Conservation (phyloP, 345 rosid genomes). For the Combretum micranthum region DNA sequence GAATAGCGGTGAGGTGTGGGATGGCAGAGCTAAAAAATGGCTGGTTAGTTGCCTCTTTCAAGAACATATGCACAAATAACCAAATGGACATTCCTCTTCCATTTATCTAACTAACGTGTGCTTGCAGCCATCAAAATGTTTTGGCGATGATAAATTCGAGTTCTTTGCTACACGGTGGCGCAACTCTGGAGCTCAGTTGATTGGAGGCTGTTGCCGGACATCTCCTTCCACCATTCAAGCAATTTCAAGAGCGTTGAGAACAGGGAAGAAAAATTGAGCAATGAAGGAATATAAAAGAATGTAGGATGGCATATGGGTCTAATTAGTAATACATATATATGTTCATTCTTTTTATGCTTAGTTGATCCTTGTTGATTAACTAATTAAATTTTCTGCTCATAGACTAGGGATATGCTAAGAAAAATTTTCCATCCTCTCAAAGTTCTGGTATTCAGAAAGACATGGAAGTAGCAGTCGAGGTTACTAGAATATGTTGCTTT, state of each 20-base stretch:
- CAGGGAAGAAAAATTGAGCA: too few species aligned
- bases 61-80: neutral
- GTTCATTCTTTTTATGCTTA: too few species aligned
- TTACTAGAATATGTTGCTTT: too few species aligned
- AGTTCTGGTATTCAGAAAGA: too few species aligned
- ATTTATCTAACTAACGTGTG: neutral
- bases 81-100: neutral
- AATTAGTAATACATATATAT: too few species aligned
- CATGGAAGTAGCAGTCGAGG: too few species aligned
- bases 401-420: too few species aligned
- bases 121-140: conserved; percentile 73
- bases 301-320: too few species aligned
- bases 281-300: too few species aligned
- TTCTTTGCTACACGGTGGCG: conserved; percentile 56
- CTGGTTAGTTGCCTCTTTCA: conserved; percentile 44
- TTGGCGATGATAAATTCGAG: conserved; percentile 61
- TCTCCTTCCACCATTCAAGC: conserved; percentile 68
- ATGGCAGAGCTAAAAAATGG: conserved; percentile 82
- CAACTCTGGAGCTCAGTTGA: conserved; percentile 68
- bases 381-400: too few species aligned
- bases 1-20: conserved; percentile 91
- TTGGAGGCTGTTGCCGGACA: conserved; percentile 87
- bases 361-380: too few species aligned
- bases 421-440: too few species aligned
- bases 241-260: conserved; percentile 50